Base-by-base conservation (phyloP, 345 rosid genomes). In the Citrus inodora region DNA sequence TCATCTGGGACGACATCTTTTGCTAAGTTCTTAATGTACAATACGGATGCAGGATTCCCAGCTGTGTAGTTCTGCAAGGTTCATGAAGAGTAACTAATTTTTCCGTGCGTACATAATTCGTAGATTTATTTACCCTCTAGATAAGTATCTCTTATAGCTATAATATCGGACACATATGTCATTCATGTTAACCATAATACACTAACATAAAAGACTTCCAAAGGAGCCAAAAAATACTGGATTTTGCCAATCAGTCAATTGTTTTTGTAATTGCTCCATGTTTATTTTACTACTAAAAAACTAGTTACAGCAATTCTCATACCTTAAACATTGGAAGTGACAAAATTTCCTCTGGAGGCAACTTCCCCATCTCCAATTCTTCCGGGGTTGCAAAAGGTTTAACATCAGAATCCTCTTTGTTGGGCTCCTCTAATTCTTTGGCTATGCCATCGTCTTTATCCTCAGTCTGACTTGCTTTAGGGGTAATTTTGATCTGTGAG, bases 321-420 rank as follows among this genome's bases (percentile, higher is more conserved):
- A 92, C 98, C 98, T 94, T 94, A 80, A 94, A 92, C 92, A 87
- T 89, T 51, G 98, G 97, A 78, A 94, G 91, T 19, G 97, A 92
- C 60, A 95, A 82, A 83, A 95, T 92, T 84, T 95, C 97, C 83
- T 94, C 97, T 32, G 94, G 90, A 64, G 92, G 95, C 79, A 94
- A 86, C 90, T 87, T 88, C 76, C 94, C 93, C 74, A 83, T 85
- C 81, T 89, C 93, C 81, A 96, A 71, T 80, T 92, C 95, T 71
- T 89, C 92, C 38, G 71, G 84, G 74, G 86, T 86, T 55, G 88
- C 89, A 88, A 80, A 92, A 35, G 84, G 80, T 73, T 72, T 87
- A 38, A 68, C 67, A 78, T 83, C 86, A 48, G 82, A 77, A 78
- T 46, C 85, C 78, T 84, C 88, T 72, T 76, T 83, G 13, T 67